These are phyloP conservation scores for Maudiozyma serrabonitensis DNA, from an alignment of 805 yeast genomes.

Conservation along the genomic window DNA sequence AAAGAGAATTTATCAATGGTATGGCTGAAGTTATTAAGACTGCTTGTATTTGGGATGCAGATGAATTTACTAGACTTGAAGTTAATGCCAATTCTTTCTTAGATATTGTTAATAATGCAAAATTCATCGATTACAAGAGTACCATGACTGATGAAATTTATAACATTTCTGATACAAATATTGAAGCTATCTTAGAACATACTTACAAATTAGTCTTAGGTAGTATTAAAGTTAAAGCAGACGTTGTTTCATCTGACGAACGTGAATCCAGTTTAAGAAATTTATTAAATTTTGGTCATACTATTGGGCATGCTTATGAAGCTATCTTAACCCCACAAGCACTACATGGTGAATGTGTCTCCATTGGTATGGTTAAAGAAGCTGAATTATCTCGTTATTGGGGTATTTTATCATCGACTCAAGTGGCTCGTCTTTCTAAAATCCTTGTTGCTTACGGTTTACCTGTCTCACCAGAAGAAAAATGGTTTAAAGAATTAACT, in stretches of 20 bases:
- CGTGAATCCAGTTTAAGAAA: constrained; percentile 92
- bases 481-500: constrained; percentile 59
- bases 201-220: constrained; percentile 72
- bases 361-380: constrained; percentile 90
- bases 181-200: constrained; percentile 61
- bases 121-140: constrained; percentile 5
- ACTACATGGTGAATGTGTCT: constrained; percentile 96
- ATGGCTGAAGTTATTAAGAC: constrained; percentile 98
- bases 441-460: constrained; percentile 78
- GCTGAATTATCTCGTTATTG: constrained; percentile 91
- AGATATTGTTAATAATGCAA: constrained; percentile 43
- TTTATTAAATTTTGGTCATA: constrained; percentile 87
- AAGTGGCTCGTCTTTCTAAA: constrained; percentile 81
- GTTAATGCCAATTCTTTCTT: constrained; percentile 60
- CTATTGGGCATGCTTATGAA: constrained; percentile 97
- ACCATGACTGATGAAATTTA: constrained; percentile 7
- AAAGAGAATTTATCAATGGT: constrained; percentile 91
- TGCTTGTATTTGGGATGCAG: constrained; percentile 94
- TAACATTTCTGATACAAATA: constrained; percentile 45
- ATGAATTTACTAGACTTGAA: constrained; percentile 79
- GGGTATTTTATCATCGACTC: constrained; percentile 83
- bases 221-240: constrained; percentile 84
- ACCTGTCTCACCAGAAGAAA: constrained; percentile 72
- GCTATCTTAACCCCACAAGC: constrained; percentile 96
- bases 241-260: constrained; percentile 88